Evolutionary conservation across 306 rosid species (phyloP).

Genomic region (Styphnolobium japonicum): DNA sequence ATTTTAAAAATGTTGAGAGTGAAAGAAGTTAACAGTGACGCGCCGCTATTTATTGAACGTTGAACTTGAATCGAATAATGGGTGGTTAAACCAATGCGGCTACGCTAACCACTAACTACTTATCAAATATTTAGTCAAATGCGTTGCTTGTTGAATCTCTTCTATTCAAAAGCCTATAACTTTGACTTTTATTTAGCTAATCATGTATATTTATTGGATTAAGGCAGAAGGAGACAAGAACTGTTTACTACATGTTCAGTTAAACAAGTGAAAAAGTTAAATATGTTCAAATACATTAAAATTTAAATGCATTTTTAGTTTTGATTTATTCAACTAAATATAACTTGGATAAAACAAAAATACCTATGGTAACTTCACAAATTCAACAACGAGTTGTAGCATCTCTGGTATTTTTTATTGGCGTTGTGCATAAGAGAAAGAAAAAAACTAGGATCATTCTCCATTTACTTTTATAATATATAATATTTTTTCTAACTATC

Average conservation of each 20-base stretch:
- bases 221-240: not conserved
- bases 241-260: not conserved
- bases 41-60: constrained; percentile 26
- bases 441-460: too few relatives aligned
- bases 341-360: too few relatives aligned
- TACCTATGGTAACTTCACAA: too few relatives aligned
- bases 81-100: not conserved
- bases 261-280: not conserved
- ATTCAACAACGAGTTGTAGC: too few relatives aligned
- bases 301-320: not conserved
- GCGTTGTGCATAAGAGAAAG: too few relatives aligned
- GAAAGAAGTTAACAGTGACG: not conserved
- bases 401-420: too few relatives aligned
- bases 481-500: too few relatives aligned
- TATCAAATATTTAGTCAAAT: not conserved
- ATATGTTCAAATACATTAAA: not conserved
- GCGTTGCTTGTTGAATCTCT: not conserved
- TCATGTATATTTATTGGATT: not conserved
- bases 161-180: not conserved
- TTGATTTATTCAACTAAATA: not conserved
- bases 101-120: not conserved
- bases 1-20: not conserved
- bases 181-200: constrained; percentile 11
- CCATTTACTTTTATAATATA: too few relatives aligned
- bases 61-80: not conserved